Percentiles rank a stretch among this genome's conserved stretches.
Evolutionary conservation across 169 alveolate species (phyloP).

Genomic region (Perkinsus chesapeaki): DNA sequence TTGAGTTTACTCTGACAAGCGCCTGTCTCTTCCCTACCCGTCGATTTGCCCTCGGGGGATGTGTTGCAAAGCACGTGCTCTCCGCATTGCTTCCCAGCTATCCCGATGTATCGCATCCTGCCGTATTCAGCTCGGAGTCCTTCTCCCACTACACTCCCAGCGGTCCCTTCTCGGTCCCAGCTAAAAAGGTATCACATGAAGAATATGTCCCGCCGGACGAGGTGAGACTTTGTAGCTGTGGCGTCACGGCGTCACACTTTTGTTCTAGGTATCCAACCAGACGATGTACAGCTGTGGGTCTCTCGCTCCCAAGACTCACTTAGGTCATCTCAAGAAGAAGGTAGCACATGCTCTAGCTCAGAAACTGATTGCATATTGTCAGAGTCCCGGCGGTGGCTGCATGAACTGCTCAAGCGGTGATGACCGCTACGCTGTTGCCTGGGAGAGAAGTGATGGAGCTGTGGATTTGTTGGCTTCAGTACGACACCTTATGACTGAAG

Average conservation of each 20-base stretch:
- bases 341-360: background rate
- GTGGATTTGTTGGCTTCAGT: background rate
- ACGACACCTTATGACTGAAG: too few species aligned
- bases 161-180: background rate
- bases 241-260: background rate
- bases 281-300: background rate
- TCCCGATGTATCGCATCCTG: background rate
- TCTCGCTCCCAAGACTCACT: background rate
- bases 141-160: background rate
- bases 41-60: too few species aligned
- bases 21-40: too few species aligned
- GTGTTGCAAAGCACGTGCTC: too few species aligned
- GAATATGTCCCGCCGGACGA: background rate
- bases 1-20: too few species aligned
- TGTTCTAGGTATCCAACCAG: background rate
- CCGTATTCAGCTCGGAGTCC: background rate
- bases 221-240: background rate
- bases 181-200: background rate
- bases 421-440: background rate
- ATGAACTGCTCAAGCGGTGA: background rate
- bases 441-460: background rate
- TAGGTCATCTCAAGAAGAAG: slow-evolving; percentile 1
- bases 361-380: background rate
- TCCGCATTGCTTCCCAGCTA: too few species aligned
- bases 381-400: background rate